These are phyloP conservation scores for Exserohilum turcica DNA, from an alignment of 2,329 filamentous ascomycete genomes.

Conservation along the genomic window DNA sequence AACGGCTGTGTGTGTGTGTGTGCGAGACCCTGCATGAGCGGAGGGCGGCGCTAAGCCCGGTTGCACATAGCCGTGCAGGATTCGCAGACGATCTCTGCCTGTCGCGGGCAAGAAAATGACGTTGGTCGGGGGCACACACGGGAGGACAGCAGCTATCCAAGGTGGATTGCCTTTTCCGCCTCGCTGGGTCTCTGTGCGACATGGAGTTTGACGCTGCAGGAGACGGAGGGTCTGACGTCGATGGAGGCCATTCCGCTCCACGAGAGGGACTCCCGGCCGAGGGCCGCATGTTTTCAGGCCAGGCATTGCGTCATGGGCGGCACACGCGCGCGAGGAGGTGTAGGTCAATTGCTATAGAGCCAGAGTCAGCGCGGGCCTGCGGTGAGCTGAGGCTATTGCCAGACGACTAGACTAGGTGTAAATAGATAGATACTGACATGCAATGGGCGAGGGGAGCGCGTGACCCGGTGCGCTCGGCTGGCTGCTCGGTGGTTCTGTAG, in stretches of 20 bases:
- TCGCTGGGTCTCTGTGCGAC: conserved; percentile 18
- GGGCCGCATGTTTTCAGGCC: background rate
- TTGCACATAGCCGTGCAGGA: conserved; percentile 6
- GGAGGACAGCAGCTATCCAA: conserved; percentile 6
- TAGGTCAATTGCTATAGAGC: no score
- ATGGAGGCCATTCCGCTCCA: conserved; percentile 2
- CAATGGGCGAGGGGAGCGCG: background rate
- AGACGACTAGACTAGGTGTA: no score
- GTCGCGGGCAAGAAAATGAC: conserved; percentile 21
- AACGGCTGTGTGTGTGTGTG: conserved; percentile 20
- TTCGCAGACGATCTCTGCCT: conserved; percentile 12
- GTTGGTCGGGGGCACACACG: conserved; percentile 19
- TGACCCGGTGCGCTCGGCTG: background rate
- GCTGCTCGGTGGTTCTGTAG: conserved; percentile 3
- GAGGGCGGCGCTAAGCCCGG: conserved; percentile 7
- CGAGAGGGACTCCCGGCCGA: background rate
- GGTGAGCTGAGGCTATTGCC: no score
- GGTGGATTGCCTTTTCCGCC: conserved; percentile 17
- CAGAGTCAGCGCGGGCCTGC: no score
- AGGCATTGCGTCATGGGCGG: conserved; percentile 3
- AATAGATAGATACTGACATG: no score
- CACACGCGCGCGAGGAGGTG: no score
- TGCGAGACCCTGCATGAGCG: conserved; percentile 22
- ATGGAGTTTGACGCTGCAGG: conserved; percentile 1
- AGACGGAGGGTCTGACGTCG: conserved; percentile 9